Evolutionary conservation across 2,329 filamentous ascomycete species (phyloP), one percentile per base, ranked within the genome.

Genomic region (Aspergillus uvarum): DNA sequence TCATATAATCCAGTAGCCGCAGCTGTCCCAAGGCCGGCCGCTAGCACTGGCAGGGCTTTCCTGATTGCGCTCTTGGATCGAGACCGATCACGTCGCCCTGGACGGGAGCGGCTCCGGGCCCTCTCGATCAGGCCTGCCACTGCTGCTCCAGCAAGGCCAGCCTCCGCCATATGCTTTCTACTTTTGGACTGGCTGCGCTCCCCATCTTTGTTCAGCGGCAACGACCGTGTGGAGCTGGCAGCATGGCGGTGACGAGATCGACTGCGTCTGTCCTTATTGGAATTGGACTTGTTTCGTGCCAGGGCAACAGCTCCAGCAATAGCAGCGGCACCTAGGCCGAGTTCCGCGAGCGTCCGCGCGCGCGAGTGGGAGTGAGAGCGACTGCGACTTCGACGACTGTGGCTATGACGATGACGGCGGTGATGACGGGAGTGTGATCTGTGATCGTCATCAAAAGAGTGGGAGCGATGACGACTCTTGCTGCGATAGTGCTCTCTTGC

Each of bases 1-100:
- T 88, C 86, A 67, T 87, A 88, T 16, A 88, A 71, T 24, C 83
- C 84, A 59, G 86, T 83, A 32, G 85, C 77, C 14, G 85, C 86
- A 47, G 86, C 86, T 64, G 83, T 85, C 50, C 84, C 83, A 14
- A 87, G 74, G 52, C 86, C 86, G 55, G 85, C 84, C 47, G 84
- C 85, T 65, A 84, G 81, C 56, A 88, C 83, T 1, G 86, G 86
- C 5, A 85, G 77, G 51, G 83, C 85, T 62, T 83, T 77, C 60
- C 83, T 79, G 42, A 87, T 60, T 29, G 83, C 80, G 67, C 84
- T 87, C 59, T 78, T 81, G 47, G 83, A 85, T 31, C 83, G 80
- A 55, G 76, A 76, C 47, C 80, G 77, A 24, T 77, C 77, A 44
- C 82, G 80, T 61, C 80, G 76, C 51, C 80, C 79, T 55, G 79